Evolutionary conservation across 2,329 filamentous ascomycete genomes (phyloP).

Genomic region (Trichoderma sp.): DNA sequence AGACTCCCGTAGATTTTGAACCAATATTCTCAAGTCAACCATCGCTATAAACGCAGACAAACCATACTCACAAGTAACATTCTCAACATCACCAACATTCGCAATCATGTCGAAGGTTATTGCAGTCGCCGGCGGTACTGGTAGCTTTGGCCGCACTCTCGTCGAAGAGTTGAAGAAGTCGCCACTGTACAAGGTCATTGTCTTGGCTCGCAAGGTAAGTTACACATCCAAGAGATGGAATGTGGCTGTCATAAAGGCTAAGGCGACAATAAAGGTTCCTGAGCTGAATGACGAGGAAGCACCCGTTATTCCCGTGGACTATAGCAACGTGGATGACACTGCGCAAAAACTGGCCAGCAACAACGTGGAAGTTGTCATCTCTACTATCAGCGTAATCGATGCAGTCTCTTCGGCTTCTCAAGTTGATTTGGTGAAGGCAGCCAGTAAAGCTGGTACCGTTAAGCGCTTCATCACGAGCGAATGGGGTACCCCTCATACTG

Average conservation of each 20-base stretch:
- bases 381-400: constrained; percentile 8
- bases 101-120: constrained; percentile 5
- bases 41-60: not conserved
- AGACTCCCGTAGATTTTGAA: not conserved
- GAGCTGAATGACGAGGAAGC: not conserved
- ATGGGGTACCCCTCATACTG: constrained; percentile 3
- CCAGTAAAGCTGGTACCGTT: constrained; percentile 3
- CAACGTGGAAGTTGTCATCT: constrained; percentile 13
- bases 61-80: not conserved
- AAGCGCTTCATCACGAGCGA: constrained; percentile 16
- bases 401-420: not conserved
- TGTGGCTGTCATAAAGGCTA: not conserved
- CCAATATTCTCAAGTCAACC: not conserved
- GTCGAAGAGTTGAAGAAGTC: constrained; percentile 7
- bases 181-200: not conserved
- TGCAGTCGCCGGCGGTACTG: constrained; percentile 8
- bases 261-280: not conserved
- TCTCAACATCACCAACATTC: not conserved
- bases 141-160: constrained; percentile 1
- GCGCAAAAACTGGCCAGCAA: not conserved
- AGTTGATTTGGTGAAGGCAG: constrained; percentile 14
- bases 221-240: not conserved
- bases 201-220: constrained; percentile 6
- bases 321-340: constrained; percentile 4
- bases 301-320: constrained; percentile 9